Base-by-base conservation (phyloP, 1,284 basidiomycete species). In the Austroboletus novae-zelandiae region DNA sequence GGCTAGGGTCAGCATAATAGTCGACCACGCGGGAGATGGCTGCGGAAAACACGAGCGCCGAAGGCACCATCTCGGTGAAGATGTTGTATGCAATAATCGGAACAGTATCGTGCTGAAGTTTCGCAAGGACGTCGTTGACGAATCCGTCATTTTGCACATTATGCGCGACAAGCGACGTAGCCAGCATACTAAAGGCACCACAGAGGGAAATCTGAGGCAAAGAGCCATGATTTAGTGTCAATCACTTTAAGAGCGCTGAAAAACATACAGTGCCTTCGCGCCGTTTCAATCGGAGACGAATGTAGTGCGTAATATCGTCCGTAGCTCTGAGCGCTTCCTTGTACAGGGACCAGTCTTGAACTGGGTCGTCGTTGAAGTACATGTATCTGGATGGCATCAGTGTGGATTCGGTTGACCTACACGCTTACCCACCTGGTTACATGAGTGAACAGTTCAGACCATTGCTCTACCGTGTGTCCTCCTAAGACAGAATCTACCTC, bases 21-120 rank as follows among this genome's bases (percentile, higher is more conserved):
- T 88, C 74, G 44, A 90, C 72, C 29, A 86, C 74, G 48, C 80
- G 75, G 3, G 79, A 74, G 27, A 86, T 65, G 5, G 77, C 75
- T 55, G 79, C 73, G 5, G 83, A 79, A 66, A 79, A 84, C 17
- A 78, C 60, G 1, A 76, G 68, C 1, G 77, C 72, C 5, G 79
- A 78, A 7, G 80, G 77, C 13, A 81, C 70, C 13, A 74, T 61
- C 52, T 78, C 75, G 9, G 72, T 70, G 55, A 83, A 76, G 23
- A 80, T 62, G 25, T 69, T 68, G n/a, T 46, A 50, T 10, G 64
- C 53, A 32, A 62, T 47, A 20, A 34, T 43, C 18, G 42, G 41
- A 29, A 51, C 42, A 18, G 47, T 43, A 20, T 40, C 30, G 9
- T 51, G n/a, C 44, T 47, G 40, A 9, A n/a, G 9, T 5, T 23